Evolutionary conservation across 768 basidiomycete species (phyloP).

Genomic region (Rhodotorula toruloides): DNA sequence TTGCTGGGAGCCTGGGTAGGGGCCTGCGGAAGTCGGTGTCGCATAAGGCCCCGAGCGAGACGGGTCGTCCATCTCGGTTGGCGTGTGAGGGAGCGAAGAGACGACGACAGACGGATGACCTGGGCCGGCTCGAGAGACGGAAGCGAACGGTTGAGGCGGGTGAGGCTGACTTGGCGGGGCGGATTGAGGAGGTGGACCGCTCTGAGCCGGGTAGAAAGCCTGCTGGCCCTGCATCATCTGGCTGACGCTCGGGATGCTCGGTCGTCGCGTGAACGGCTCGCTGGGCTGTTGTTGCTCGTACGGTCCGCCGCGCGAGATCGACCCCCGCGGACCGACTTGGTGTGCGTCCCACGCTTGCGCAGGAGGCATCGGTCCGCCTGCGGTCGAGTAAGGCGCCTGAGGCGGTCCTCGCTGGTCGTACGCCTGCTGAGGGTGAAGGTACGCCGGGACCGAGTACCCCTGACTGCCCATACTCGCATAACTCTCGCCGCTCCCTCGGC

Average conservation of each 20-base stretch:
- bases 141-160: not conserved
- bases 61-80: conserved; percentile 1
- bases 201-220: conserved; percentile 13
- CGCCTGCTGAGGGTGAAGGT: not conserved
- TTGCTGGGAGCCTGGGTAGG: not conserved
- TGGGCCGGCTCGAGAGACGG: not conserved
- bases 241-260: conserved; percentile 31
- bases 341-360: conserved; percentile 5
- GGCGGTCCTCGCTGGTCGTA: not conserved
- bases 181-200: not conserved
- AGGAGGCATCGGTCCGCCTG: not conserved
- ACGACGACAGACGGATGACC: conserved; percentile 8
- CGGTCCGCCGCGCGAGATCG: conserved; percentile 13
- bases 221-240: conserved; percentile 34
- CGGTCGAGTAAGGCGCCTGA: not conserved
- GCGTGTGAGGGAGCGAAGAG: conserved; percentile 6
- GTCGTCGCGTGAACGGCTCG: conserved; percentile 13
- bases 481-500: conserved; percentile 27
- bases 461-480: conserved; percentile 10
- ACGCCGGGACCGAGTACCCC: conserved; percentile 6
- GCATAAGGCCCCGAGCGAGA: too few species aligned
- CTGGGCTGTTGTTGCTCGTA: not conserved
- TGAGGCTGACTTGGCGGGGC: not conserved
- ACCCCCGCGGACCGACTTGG: conserved; percentile 14
- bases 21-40: not conserved